Evolutionary conservation across 768 basidiomycete species (phyloP), one percentile per base, ranked within the genome.

Genomic region (Baorangia bicolor): DNA sequence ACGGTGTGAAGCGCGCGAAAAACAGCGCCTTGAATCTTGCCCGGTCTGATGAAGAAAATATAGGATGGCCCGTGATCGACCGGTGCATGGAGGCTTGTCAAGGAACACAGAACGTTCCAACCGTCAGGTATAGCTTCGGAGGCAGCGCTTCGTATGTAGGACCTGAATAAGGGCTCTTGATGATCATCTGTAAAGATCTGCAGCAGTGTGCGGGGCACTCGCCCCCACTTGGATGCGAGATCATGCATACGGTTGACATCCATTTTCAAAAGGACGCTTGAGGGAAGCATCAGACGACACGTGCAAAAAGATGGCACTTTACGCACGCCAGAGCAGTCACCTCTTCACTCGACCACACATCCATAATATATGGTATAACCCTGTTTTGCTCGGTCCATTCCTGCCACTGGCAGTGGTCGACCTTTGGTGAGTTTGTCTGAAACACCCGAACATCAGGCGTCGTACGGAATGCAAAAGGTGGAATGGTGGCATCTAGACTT

Each of bases 251-350:
- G 39, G 16, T 25, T 23, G n/a, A 28, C 25, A n/a, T 41, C 47
- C 11, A 23, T 16, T 14, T 23, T 25, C 38, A 41, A 34, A 20
- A 49, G 31, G 11, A 11, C 18, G 16, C 48, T 55, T n/a, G n/a
- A n/a, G 23, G 6, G 21, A 12, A 5, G 16, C 20, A 13, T 54
- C 7, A 54, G 46, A 34, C 31, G 21, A 41, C 0, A 20, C 11
- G 2, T 34, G 7, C 5, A 2, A 42, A 18, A 14, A 4, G 25
- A 27, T 6, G 23, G 9, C 28, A 20, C 14, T 39, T 42, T 31
- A 46, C 55, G 13, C 4, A 55, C 56, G 46, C 46, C 13, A 57
- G 56, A 37, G 34, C 52, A 20, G 47, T 16, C 5, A 55, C 33
- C 34, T 54, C 56, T 28, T 54, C 35, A 3, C 4, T 18, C 3